These are phyloP conservation scores for Achlya hypogyna DNA, from an alignment of 352 stramenopile species.

Conservation along the genomic window DNA sequence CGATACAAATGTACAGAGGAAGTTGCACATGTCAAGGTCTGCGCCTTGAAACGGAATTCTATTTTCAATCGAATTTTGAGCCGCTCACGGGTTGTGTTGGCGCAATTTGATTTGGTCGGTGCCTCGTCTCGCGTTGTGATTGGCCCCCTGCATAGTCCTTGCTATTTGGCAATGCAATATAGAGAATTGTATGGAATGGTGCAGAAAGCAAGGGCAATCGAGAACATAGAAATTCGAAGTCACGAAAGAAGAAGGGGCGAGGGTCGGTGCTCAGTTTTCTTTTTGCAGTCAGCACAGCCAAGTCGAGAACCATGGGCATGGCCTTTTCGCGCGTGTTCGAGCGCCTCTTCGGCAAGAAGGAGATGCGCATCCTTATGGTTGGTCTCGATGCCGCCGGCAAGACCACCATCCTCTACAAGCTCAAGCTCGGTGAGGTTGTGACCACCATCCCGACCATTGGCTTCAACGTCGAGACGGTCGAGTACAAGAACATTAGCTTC, in stretches of 20 bases:
- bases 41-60: background rate
- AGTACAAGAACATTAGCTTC: conserved; percentile 99
- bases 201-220: background rate
- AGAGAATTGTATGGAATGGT: background rate
- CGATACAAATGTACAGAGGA: background rate
- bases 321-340: conserved; percentile 96
- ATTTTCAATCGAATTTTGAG: background rate
- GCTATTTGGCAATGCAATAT: background rate
- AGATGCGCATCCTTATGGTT: conserved; percentile 99
- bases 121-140: background rate
- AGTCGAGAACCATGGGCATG: conserved; percentile 94
- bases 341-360: conserved; percentile 97
- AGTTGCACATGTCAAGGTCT: background rate
- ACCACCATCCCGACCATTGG: conserved; percentile 97
- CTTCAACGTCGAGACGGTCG: conserved; percentile 99
- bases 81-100: background rate
- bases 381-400: conserved; percentile 99
- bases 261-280: conserved; percentile 20
- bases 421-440: conserved; percentile 90
- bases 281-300: conserved; percentile 18
- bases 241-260: conserved; percentile 7
- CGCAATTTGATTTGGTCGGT: conserved; percentile 10
- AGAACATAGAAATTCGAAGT: background rate
- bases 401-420: conserved; percentile 98
- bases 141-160: background rate